Conservation (phyloP, 2,329 filamentous ascomycete genomes). For the Verticillium dahliae region DNA sequence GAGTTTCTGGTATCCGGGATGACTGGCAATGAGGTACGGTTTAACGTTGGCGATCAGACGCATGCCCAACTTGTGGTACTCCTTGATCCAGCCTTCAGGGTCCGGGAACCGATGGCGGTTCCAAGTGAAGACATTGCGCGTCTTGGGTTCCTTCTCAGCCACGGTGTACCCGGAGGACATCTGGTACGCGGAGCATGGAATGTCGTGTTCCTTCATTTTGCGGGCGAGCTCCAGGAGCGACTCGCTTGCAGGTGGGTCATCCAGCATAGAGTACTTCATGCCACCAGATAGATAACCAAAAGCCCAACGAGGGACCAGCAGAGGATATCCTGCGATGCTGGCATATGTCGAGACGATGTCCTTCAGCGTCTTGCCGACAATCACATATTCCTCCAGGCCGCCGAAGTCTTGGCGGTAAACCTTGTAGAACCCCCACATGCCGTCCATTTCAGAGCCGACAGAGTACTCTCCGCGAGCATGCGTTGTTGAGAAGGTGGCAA, state of each 20-base stretch:
- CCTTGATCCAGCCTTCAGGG: slow-evolving; percentile 54
- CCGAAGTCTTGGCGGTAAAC: slow-evolving; percentile 67
- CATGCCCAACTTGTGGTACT: slow-evolving; percentile 59
- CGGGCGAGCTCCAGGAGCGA: slow-evolving; percentile 53
- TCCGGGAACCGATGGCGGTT: slow-evolving; percentile 64
- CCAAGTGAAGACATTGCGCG: slow-evolving; percentile 66
- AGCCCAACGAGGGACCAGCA: slow-evolving; percentile 64
- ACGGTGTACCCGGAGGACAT: slow-evolving; percentile 70
- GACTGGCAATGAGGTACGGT: slow-evolving; percentile 61
- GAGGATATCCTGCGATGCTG: slow-evolving; percentile 59
- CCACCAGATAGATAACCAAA: slow-evolving; percentile 67
- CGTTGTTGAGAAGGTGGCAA: slow-evolving; percentile 62
- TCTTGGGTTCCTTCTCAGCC: slow-evolving; percentile 59
- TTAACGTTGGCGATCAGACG: slow-evolving; percentile 67
- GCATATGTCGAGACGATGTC: slow-evolving; percentile 63
- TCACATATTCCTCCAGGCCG: slow-evolving; percentile 64
- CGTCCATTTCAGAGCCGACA: slow-evolving; percentile 67
- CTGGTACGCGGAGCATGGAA: slow-evolving; percentile 65
- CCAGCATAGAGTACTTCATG: slow-evolving; percentile 46
- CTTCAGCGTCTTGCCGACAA: slow-evolving; percentile 58
- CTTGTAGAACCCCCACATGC: slow-evolving; percentile 70
- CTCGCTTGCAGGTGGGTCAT: slow-evolving; percentile 46
- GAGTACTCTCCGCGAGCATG: slow-evolving; percentile 59
- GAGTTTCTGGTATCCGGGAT: slow-evolving; percentile 59
- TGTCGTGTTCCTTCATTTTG: slow-evolving; percentile 57